A percentile compares a stretch with the other conserved stretches of the same genome.
Evolutionary conservation across 306 rosid genomes (phyloP).

Genomic region (Rubus idaeus): DNA sequence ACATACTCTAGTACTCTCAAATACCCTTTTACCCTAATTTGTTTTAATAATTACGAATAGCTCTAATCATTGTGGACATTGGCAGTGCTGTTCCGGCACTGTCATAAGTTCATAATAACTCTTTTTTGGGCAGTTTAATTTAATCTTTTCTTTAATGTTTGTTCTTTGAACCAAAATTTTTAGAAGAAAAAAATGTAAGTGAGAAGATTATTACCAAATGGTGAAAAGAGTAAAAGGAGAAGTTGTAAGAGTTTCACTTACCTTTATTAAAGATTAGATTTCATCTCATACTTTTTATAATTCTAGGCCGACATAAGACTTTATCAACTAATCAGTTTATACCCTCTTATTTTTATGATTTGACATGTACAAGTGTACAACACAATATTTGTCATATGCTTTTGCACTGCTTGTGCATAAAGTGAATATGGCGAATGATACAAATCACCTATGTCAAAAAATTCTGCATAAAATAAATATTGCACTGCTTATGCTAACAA

Average conservation of each 20-base stretch:
- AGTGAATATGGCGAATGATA: not conserved
- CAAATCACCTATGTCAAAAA: not conserved
- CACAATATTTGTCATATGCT: constrained; percentile 2
- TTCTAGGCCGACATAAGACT: not conserved
- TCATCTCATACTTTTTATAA: not conserved
- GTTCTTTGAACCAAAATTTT: too few relatives aligned
- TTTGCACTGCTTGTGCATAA: not conserved
- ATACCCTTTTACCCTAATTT: too few relatives aligned
- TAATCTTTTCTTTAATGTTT: too few relatives aligned
- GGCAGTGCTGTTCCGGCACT: not conserved
- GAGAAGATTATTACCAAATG: not conserved
- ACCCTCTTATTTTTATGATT: constrained; percentile 9
- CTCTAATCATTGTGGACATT: not conserved
- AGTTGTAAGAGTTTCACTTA: not conserved
- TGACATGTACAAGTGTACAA: not conserved
- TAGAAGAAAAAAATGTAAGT: not conserved
- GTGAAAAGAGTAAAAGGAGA: not conserved
- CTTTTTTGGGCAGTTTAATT: not conserved
- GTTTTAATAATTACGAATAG: not conserved
- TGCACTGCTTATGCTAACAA: not conserved
- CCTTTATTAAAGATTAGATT: not conserved
- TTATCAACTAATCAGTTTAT: not conserved
- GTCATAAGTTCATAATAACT: not conserved
- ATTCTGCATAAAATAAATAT: not conserved
- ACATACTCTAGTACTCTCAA: not conserved